Percentiles rank a stretch among this genome's conserved stretches.
Conservation (phyloP, 1,284 basidiomycete genomes). For the Irpex sp. region DNA sequence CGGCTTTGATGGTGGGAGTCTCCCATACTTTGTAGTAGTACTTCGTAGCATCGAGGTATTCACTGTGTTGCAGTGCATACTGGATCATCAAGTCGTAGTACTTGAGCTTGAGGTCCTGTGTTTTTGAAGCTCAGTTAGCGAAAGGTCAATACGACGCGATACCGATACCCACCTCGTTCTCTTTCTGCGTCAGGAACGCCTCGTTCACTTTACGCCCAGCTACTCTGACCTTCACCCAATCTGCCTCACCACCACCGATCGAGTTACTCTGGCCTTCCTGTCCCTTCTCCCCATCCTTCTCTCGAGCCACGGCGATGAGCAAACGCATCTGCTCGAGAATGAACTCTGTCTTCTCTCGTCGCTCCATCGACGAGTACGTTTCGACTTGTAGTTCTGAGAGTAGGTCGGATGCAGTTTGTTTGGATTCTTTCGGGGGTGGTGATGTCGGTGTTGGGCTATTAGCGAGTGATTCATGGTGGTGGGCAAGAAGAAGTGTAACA, state of each 20-base stretch:
- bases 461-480: slow-evolving; percentile 76
- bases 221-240: slow-evolving; percentile 92
- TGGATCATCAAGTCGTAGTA: slow-evolving; percentile 97
- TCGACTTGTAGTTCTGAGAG: slow-evolving; percentile 96
- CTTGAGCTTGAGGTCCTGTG: slow-evolving; percentile 90
- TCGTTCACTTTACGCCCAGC: slow-evolving; percentile 95
- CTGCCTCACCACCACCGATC: slow-evolving; percentile 67
- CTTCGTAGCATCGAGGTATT: slow-evolving; percentile 93
- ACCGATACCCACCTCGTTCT: slow-evolving; percentile 67
- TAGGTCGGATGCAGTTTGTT: slow-evolving; percentile 84
- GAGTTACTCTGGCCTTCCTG: slow-evolving; percentile 55
- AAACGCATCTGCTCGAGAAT: slow-evolving; percentile 98
- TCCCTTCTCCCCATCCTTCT: slow-evolving; percentile 59
- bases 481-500: slow-evolving; percentile 82
- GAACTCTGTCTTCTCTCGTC: slow-evolving; percentile 97
- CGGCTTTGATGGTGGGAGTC: slow-evolving; percentile 87
- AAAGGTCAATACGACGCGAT: neutral
- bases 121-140: neutral
- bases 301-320: slow-evolving; percentile 65
- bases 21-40: slow-evolving; percentile 97
- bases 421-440: slow-evolving; percentile 54
- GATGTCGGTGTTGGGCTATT: slow-evolving; percentile 38
- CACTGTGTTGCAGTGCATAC: slow-evolving; percentile 80
- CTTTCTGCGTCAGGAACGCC: slow-evolving; percentile 85
- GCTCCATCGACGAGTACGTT: slow-evolving; percentile 98